Conservation (phyloP, 805 yeast genomes). For the Candida namnaoensis region DNA sequence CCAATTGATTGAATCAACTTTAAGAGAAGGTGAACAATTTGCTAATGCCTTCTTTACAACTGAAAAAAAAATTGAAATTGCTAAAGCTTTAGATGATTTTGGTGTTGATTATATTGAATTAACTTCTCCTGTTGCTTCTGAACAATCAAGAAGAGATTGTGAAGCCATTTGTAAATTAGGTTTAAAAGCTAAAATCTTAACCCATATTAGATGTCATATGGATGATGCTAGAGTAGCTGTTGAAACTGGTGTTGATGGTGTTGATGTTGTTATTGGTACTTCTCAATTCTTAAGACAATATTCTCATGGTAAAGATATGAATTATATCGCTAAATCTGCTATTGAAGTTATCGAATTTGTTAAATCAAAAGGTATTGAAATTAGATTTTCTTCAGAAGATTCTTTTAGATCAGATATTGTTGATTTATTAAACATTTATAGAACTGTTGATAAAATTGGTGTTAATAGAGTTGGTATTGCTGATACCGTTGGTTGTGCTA, state of each 20-base stretch:
- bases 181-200: conserved; percentile 87
- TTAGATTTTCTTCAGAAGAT: conserved; percentile 94
- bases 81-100: conserved; percentile 93
- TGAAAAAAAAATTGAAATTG: conserved; percentile 93
- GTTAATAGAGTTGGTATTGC: conserved; percentile 99
- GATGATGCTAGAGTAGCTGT: conserved; percentile 97
- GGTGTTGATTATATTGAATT: conserved; percentile 98
- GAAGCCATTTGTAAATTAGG: conserved; percentile 98
- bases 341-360: conserved; percentile 96
- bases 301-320: conserved; percentile 98
- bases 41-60: conserved; percentile 95
- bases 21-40: conserved; percentile 98
- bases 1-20: conserved; percentile 89
- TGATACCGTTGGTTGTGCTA: conserved; percentile 98
- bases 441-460: conserved; percentile 94
- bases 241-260: conserved; percentile 98
- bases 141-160: conserved; percentile 87
- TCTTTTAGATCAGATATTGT: conserved; percentile 96
- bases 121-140: conserved; percentile 97
- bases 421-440: conserved; percentile 88
- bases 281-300: conserved; percentile 90
- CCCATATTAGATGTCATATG: conserved; percentile 98
- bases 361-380: conserved; percentile 93
- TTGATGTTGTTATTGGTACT: conserved; percentile 96
- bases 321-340: conserved; percentile 92